These are phyloP conservation scores for Oemleria cerasiformis DNA, from an alignment of 306 rosid species.

Conservation along the genomic window DNA sequence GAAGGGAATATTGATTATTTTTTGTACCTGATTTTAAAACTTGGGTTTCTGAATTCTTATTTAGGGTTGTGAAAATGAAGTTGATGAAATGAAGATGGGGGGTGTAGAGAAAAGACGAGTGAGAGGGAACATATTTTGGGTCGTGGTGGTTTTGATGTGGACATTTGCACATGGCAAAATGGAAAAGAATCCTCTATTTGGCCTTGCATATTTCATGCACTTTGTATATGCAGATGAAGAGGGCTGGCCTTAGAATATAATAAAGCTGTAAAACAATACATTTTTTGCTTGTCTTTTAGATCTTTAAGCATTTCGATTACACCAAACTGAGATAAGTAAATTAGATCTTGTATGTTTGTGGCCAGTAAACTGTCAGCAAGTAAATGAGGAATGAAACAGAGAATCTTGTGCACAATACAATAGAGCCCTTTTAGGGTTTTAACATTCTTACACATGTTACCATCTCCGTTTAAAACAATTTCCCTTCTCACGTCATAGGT, in stretches of 20 bases:
- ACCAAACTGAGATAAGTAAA: not conserved
- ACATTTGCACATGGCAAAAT: constrained; percentile 28
- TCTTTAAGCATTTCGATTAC: not conserved
- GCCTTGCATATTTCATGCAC: constrained; percentile 13
- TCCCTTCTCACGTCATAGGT: too few relatives aligned
- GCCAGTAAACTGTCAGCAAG: not conserved
- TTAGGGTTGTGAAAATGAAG: constrained; percentile 23
- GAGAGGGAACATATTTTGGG: constrained; percentile 58
- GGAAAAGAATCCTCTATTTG: constrained; percentile 12
- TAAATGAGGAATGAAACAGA: not conserved
- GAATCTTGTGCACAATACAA: not conserved
- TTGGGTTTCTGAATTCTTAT: not conserved
- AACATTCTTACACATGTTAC: not conserved
- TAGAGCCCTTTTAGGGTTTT: not conserved
- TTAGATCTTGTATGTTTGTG: too few relatives aligned
- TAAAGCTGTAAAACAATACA: not conserved
- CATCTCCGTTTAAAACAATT: too few relatives aligned
- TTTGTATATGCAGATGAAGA: constrained; percentile 10
- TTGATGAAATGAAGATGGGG: constrained; percentile 29
- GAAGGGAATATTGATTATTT: constrained; percentile 21
- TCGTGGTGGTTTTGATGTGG: constrained; percentile 40
- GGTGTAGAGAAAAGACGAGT: constrained; percentile 49
- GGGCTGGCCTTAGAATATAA: not conserved
- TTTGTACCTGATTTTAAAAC: constrained; percentile 20
- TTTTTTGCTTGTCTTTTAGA: constrained; percentile 7